These are phyloP conservation scores for Paraglomus brasilianum DNA, from an alignment of 192 early-diverging fungal species.

Conservation along the genomic window DNA sequence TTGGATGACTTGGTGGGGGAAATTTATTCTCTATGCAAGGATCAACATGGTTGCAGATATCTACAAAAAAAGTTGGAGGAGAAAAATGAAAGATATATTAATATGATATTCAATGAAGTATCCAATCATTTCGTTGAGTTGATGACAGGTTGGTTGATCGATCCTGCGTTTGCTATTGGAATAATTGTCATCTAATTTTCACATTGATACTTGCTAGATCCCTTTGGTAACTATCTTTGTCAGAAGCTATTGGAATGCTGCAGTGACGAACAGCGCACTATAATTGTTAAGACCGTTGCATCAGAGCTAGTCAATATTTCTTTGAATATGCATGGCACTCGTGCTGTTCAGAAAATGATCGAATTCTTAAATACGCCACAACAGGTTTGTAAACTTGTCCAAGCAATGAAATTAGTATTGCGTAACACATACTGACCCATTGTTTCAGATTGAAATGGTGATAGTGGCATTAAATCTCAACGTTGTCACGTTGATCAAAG, in stretches of 20 bases:
- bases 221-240: conserved; percentile 91
- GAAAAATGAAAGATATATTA: conserved; percentile 56
- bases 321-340: conserved; percentile 89
- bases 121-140: conserved; percentile 72
- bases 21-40: conserved; percentile 79
- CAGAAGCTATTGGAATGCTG: conserved; percentile 87
- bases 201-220: conserved; percentile 49
- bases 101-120: conserved; percentile 77
- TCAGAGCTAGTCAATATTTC: conserved; percentile 77
- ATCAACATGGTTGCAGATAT: conserved; percentile 87
- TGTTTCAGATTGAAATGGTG: conserved; percentile 61
- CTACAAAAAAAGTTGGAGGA: conserved; percentile 87
- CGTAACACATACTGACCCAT: not conserved
- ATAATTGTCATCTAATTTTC: not conserved
- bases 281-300: conserved; percentile 70
- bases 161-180: not conserved
- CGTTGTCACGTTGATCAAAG: conserved; percentile 83
- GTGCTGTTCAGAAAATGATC: conserved; percentile 91
- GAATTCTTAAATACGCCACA: conserved; percentile 67
- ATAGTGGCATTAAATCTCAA: conserved; percentile 64
- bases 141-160: conserved; percentile 68
- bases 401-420: not conserved
- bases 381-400: conserved; percentile 40
- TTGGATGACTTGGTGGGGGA: conserved; percentile 72
- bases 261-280: conserved; percentile 70